Percentiles rank a stretch among this genome's conserved stretches.
Evolutionary conservation across 2,329 filamentous ascomycete genomes (phyloP).

Genomic region (Harringtonia lauricola): DNA sequence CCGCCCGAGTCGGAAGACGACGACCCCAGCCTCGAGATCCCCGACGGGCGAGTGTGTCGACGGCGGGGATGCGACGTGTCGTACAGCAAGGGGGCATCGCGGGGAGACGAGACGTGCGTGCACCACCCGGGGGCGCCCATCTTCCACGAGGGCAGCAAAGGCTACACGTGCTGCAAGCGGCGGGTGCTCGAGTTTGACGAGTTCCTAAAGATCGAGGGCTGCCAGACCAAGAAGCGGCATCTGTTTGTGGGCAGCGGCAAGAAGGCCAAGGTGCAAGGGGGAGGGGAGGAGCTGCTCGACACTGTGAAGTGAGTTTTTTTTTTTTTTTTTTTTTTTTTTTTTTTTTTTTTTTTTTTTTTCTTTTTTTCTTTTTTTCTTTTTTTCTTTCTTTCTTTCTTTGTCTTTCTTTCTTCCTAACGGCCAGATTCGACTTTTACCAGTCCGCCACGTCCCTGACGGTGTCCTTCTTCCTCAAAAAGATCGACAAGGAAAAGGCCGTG

Average conservation of each 20-base stretch:
- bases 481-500: conserved; percentile 68
- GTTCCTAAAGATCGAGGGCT: conserved; percentile 92
- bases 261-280: conserved; percentile 36
- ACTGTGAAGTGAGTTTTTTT: conserved; percentile 53
- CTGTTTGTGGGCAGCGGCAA: conserved; percentile 72
- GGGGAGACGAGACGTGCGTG: conserved; percentile 67
- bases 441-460: conserved; percentile 76
- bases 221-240: conserved; percentile 70
- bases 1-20: conserved; percentile 78
- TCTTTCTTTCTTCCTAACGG: neutral
- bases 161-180: conserved; percentile 93
- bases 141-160: conserved; percentile 97
- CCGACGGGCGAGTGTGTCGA: conserved; percentile 65
- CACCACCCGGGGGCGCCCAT: conserved; percentile 85
- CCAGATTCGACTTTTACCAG: conserved; percentile 86
- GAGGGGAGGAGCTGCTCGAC: conserved; percentile 65
- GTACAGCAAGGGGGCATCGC: conserved; percentile 48
- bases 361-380: neutral
- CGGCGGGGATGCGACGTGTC: conserved; percentile 60
- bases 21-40: conserved; percentile 62
- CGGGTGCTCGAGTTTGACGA: conserved; percentile 94
- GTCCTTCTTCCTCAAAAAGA: conserved; percentile 94
- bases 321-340: neutral
- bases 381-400: neutral
- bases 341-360: neutral